These are phyloP conservation scores for Penicillium glabrum DNA, from an alignment of 2,329 filamentous ascomycete genomes.

Conservation along the genomic window DNA sequence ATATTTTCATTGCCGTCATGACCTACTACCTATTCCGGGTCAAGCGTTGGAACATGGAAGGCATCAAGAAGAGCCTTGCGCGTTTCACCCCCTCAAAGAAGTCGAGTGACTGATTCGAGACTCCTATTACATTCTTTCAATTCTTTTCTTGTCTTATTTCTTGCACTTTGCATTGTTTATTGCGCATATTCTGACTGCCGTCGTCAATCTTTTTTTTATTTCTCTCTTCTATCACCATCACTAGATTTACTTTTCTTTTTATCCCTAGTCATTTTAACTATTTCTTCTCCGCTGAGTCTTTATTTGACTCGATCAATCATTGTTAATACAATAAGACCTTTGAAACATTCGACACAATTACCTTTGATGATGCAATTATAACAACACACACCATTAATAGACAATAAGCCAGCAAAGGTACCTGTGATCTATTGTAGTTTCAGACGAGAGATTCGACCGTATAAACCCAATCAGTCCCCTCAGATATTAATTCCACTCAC, in stretches of 20 bases:
- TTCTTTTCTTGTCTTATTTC: not conserved
- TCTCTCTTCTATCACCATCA: not conserved
- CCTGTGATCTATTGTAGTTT: not conserved
- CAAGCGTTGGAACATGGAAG: conserved; percentile 22
- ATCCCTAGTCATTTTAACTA: not conserved
- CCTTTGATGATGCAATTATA: not conserved
- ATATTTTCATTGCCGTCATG: conserved; percentile 51
- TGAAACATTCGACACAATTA: not conserved
- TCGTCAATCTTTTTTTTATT: not conserved
- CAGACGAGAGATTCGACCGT: not conserved
- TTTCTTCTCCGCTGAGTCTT: not conserved
- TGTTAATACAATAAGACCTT: not conserved
- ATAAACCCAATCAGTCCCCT: not conserved
- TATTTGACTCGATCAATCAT: not conserved
- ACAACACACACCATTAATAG: not conserved
- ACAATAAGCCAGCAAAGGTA: not conserved
- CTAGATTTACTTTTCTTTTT: not conserved
- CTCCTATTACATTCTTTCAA: not conserved
- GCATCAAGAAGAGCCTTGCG: conserved; percentile 14
- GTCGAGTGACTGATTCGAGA: not conserved
- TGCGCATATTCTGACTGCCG: not conserved
- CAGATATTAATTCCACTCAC: not conserved
- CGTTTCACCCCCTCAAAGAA: conserved; percentile 14
- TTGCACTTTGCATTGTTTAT: not conserved
- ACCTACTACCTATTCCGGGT: conserved; percentile 43